Conservation (phyloP, 169 alveolate genomes). For the Eimeria necatrix region DNA sequence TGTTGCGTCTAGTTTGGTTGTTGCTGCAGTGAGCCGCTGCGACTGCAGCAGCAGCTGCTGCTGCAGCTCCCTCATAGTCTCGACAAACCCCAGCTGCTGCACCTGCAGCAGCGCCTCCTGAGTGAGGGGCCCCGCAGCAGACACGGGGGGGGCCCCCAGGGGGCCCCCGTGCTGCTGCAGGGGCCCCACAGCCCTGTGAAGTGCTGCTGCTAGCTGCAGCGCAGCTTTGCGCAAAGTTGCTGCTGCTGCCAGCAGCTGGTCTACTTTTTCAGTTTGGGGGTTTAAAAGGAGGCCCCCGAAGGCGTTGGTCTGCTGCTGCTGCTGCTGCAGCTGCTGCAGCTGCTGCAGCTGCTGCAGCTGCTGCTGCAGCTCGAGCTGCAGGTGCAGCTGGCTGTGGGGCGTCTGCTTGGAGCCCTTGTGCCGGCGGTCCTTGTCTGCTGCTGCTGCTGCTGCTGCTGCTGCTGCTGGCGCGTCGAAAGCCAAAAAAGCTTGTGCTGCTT, state of each 20-base stretch:
- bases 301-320: background rate
- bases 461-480: background rate
- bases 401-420: background rate
- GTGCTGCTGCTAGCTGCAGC: background rate
- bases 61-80: background rate
- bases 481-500: background rate
- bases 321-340: background rate
- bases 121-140: background rate
- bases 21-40: background rate
- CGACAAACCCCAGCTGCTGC: background rate
- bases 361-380: background rate
- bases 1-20: background rate
- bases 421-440: background rate
- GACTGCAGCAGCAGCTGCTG: slow-evolving; percentile 2
- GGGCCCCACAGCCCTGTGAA: background rate
- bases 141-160: background rate
- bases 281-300: background rate
- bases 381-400: background rate
- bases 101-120: background rate
- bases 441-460: background rate
- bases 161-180: slow-evolving; percentile 24
- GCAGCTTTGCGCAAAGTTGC: background rate
- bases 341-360: background rate
- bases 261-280: background rate
- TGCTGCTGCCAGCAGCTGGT: background rate